phyloP scores from a whole-genome alignment of 371 early-diverging fungal genomes.

The Rhizopus delemar region DNA sequence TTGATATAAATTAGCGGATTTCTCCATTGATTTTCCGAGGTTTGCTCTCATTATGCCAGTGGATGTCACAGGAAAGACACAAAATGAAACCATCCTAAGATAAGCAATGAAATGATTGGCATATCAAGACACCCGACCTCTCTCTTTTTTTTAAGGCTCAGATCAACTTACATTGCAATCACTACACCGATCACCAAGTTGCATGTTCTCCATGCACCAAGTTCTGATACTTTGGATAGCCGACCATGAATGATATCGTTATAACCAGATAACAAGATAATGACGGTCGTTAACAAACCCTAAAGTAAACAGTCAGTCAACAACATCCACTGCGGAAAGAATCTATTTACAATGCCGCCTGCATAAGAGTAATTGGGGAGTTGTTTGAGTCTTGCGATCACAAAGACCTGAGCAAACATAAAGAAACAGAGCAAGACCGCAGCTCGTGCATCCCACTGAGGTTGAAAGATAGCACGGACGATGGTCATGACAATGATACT shows the following conservation, averaged over 20 bases:
- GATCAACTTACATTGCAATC: slow-evolving; percentile 36
- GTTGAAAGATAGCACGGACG: slow-evolving; percentile 33
- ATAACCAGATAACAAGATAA: slow-evolving; percentile 42
- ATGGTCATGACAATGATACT: slow-evolving; percentile 40
- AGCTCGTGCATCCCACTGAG: slow-evolving; percentile 33
- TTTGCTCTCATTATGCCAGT: slow-evolving; percentile 35
- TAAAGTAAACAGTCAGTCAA: not conserved
- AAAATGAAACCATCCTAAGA: slow-evolving; percentile 22
- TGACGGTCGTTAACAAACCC: slow-evolving; percentile 34
- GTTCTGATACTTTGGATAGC: slow-evolving; percentile 24
- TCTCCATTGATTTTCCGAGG: slow-evolving; percentile 36
- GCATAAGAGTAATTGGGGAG: slow-evolving; percentile 35
- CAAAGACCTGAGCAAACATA: slow-evolving; percentile 38
- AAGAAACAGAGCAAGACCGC: slow-evolving; percentile 27
- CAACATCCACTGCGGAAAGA: not conserved
- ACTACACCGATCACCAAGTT: slow-evolving; percentile 40
- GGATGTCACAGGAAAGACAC: slow-evolving; percentile 41
- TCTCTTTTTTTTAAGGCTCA: not conserved
- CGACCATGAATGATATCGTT: slow-evolving; percentile 28
- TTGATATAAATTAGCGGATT: slow-evolving; percentile 40
- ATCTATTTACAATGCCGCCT: slow-evolving; percentile 39
- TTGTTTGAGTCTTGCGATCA: slow-evolving; percentile 36
- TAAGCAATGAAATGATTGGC: not conserved
- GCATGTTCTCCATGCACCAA: slow-evolving; percentile 39
- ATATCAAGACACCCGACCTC: not conserved